Percentiles rank a stretch among this genome's conserved stretches.
phyloP scores from a whole-genome alignment of 2,329 filamentous ascomycete species.

The Eutypella sp. region DNA sequence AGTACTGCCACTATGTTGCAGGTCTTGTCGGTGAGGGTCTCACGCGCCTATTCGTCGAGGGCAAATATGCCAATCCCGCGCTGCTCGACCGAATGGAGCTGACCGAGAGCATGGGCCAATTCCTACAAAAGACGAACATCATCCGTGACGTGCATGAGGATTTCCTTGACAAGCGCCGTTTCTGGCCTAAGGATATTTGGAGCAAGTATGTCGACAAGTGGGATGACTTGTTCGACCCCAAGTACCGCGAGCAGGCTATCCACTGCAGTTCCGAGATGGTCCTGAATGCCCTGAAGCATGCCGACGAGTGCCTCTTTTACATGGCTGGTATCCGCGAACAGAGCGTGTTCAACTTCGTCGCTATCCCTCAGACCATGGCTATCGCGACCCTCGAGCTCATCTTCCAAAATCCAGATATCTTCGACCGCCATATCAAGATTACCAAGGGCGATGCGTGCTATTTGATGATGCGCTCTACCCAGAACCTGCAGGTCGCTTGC shows the following conservation, averaged over 20 bases:
- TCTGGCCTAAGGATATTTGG: conserved; percentile 97
- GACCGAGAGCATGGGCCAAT: conserved; percentile 93
- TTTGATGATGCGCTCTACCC: conserved; percentile 87
- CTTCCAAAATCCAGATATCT: conserved; percentile 86
- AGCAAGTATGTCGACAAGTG: conserved; percentile 88
- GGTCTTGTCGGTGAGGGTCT: conserved; percentile 93
- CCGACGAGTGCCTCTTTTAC: conserved; percentile 94
- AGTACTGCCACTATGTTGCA: conserved; percentile 98
- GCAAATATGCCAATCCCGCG: conserved; percentile 78
- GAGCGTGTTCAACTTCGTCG: conserved; percentile 98
- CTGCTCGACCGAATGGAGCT: conserved; percentile 74
- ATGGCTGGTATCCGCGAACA: conserved; percentile 93
- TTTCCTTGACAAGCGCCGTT: conserved; percentile 77
- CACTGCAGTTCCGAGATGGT: conserved; percentile 93
- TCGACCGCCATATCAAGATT: conserved; percentile 89
- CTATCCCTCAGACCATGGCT: conserved; percentile 95
- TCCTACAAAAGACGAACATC: conserved; percentile 98
- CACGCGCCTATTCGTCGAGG: conserved; percentile 84
- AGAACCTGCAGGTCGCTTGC: conserved; percentile 78
- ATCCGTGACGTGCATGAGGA: conserved; percentile 94
- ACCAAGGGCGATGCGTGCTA: conserved; percentile 90
- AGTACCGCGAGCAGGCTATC: conserved; percentile 71
- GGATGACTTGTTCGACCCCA: conserved; percentile 81
- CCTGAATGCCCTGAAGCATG: conserved; percentile 78
- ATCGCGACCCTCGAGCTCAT: conserved; percentile 90